These are phyloP conservation scores for Trichothecium roseum DNA, from an alignment of 2,329 filamentous ascomycete genomes.

Conservation along the genomic window DNA sequence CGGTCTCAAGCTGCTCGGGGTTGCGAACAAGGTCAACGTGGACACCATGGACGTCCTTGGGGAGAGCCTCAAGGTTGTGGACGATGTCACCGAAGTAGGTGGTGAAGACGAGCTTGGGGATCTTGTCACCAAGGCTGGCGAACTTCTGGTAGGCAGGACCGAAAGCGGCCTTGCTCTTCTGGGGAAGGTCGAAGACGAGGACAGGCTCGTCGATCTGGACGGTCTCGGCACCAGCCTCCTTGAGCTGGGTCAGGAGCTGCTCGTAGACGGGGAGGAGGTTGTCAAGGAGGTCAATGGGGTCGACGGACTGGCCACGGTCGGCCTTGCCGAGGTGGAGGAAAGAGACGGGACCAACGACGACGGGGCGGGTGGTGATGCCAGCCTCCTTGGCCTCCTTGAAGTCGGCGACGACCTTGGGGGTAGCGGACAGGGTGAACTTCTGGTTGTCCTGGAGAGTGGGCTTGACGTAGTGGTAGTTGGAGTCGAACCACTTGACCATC, in stretches of 20 bases:
- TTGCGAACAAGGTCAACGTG: conserved; percentile 96
- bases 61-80: conserved; percentile 91
- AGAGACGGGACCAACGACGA: conserved; percentile 89
- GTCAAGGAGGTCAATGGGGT: conserved; percentile 87
- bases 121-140: conserved; percentile 61
- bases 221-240: conserved; percentile 88
- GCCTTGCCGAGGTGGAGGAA: conserved; percentile 98
- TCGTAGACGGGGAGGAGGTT: conserved; percentile 93
- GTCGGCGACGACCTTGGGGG: conserved; percentile 88
- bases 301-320: conserved; percentile 85
- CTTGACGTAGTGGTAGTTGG: conserved; percentile 99
- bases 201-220: conserved; percentile 98
- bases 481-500: conserved; percentile 99
- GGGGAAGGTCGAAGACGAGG: conserved; percentile 85
- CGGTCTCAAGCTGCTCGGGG: conserved; percentile 89
- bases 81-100: conserved; percentile 99
- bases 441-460: conserved; percentile 95
- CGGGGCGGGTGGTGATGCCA: conserved; percentile 84
- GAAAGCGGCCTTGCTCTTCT: conserved; percentile 92
- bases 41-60: conserved; percentile 70
- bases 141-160: conserved; percentile 95
- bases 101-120: conserved; percentile 81
- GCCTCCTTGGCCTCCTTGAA: conserved; percentile 98
- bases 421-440: conserved; percentile 77
- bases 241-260: conserved; percentile 85